Evolutionary conservation across 176 grass and related monocot species (phyloP).

Genomic region (Aegilops bicornis): DNA sequence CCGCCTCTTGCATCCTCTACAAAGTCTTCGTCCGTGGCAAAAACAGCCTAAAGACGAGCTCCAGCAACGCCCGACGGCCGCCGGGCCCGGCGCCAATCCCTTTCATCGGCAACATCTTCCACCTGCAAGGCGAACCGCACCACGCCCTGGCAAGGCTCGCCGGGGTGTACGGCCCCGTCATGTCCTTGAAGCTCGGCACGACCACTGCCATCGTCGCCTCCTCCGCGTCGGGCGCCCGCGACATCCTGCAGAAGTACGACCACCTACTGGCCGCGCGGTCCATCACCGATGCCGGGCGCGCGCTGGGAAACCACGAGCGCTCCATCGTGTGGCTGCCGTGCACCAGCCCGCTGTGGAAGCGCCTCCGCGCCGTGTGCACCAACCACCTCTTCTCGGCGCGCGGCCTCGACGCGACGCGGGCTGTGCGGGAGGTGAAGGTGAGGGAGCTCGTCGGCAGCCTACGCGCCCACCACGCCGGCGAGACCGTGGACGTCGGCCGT

Average conservation of each 20-base stretch:
- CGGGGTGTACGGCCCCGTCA: conserved; percentile 43
- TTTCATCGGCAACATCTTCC: conserved; percentile 51
- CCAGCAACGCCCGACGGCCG: conserved; percentile 14
- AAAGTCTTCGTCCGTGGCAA: conserved; percentile 11
- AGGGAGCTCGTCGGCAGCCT: conserved; percentile 41
- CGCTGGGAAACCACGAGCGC: conserved; percentile 41
- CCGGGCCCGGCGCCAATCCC: conserved; percentile 38
- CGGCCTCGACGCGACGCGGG: conserved; percentile 39
- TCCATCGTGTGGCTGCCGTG: conserved; percentile 46
- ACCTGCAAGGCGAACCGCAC: conserved; percentile 43
- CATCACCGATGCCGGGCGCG: conserved; percentile 37
- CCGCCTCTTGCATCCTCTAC: conserved; percentile 40
- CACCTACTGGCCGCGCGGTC: conserved; percentile 37
- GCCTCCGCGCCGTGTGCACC: conserved; percentile 49
- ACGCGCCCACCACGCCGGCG: background rate
- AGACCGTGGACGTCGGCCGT: conserved; percentile 30
- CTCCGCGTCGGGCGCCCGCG: conserved; percentile 43
- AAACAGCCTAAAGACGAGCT: background rate
- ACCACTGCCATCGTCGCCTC: conserved; percentile 42
- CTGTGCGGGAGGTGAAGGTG: conserved; percentile 31
- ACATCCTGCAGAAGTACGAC: conserved; percentile 54
- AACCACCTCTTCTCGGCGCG: conserved; percentile 50
- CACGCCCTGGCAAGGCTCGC: conserved; percentile 50
- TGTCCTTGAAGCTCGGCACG: conserved; percentile 53
- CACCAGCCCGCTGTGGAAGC: conserved; percentile 47